Evolutionary conservation across 768 basidiomycete species (phyloP), one percentile per base, ranked within the genome.

Genomic region (Pulveroboletus ravenelii): DNA sequence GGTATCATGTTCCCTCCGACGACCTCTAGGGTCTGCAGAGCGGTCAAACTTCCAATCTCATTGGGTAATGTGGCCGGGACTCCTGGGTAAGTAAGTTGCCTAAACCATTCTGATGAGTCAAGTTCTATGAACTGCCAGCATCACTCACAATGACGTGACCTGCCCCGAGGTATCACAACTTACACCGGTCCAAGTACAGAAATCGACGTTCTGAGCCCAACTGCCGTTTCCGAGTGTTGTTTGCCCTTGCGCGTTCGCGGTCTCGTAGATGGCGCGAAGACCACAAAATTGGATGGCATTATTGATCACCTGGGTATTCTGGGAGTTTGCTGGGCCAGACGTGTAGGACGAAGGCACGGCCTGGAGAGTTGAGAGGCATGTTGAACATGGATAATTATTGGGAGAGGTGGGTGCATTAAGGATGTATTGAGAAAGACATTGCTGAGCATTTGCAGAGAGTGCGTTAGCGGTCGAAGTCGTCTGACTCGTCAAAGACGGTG

Each of bases 241-340:
- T 57, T 76, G 76, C 1, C 72, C 74, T 45, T 64, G 59, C 14
- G 62, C 53, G 14, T 67, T 60, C 10, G 74, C 60, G 2, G 65
- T 67, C 44, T 73, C 72, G 55, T 72, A 78, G 53, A 79, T 56
- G 10, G 74, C 65, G 6, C 73, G 65, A 30, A 79, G 65, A 12
- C 77, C 66, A 50, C 78, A 79, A 52, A 79, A 79, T 54, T 79
- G 78, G 1, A 74, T 46, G 5, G 72, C 72, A 30, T 71, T 69
- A 31, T 52, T 49, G 42, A 72, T 62, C 23, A 54, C 45, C 51
- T 71, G 67, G 17, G 63, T 44, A 29, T 70, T 64, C 53, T 74
- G 62, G 17, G 65, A 41, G 44, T 73, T 68, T 23, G 65, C 62
- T 14, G 62, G 47, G 44, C 13, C 57, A 8, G 65, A 55, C 48